These are phyloP conservation scores for Theileria sp. DNA, from an alignment of 169 alveolate species.

Conservation along the genomic window DNA sequence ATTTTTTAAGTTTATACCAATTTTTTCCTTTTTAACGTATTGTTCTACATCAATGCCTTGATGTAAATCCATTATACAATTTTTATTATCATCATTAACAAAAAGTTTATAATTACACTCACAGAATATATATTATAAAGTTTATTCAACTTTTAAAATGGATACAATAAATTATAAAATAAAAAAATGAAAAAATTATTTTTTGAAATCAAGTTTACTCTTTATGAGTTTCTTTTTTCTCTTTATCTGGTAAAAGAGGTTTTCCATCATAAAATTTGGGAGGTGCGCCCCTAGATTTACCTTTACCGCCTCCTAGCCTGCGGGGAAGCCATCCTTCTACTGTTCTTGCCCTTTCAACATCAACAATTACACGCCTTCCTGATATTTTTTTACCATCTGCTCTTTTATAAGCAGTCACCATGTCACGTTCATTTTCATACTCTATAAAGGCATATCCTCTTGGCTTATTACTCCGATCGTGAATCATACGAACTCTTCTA, in stretches of 20 bases:
- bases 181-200: neutral
- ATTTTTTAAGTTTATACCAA: constrained; percentile 9
- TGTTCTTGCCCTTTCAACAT: constrained; percentile 93
- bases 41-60: neutral
- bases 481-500: constrained; percentile 77
- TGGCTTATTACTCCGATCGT: constrained; percentile 86
- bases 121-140: neutral
- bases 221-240: neutral
- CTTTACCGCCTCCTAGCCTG: constrained; percentile 94
- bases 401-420: constrained; percentile 86
- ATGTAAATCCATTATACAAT: neutral
- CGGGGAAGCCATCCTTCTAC: constrained; percentile 92
- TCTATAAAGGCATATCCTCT: constrained; percentile 96
- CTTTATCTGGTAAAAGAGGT: constrained; percentile 31
- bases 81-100: neutral
- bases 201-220: neutral
- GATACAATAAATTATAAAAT: neutral
- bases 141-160: neutral
- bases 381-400: constrained; percentile 91
- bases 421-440: constrained; percentile 86
- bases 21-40: constrained; percentile 5
- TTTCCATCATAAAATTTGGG: constrained; percentile 66
- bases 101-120: neutral
- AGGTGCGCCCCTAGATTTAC: constrained; percentile 77
- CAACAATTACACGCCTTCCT: constrained; percentile 91